Evolutionary conservation across 2,329 filamentous ascomycete species (phyloP), one percentile per base, ranked within the genome.

Genomic region (Neospermospora avenae): DNA sequence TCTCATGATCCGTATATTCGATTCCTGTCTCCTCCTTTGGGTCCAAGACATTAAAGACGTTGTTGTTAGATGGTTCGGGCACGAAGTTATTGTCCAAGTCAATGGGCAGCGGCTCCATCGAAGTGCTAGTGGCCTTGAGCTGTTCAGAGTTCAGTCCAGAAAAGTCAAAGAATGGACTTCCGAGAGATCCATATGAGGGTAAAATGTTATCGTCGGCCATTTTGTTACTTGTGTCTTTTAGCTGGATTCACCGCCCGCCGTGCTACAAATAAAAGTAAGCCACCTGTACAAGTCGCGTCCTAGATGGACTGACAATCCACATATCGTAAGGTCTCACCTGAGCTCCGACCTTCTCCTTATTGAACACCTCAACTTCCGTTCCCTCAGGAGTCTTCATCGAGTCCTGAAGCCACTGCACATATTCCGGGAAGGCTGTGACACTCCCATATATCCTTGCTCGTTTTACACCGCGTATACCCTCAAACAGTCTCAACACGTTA

Each of bases 401-500:
- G n/a, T 52, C 37, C 56, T 69, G 44, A 45, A 73, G 46, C 69
- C 70, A 72, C 14, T 61, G 24, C 7, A 58, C 66, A 65, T 73
- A 73, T 41, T 65, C 63, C 2, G 67, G 65, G 57, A 70, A 72
- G 0, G 37, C 54, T 13, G 37, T 54, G 1, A 71, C 60, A 61
- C 68, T 72, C 2, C 72, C 72, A 62, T 68, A 66, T 13, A 82
- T 72, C 42, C 66, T 73, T n/a, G 74, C 76, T 37, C 70, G 74
- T 44, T 72, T 69, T 4, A 82, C 78, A 0, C 76, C 79, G 55
- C 79, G 70, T 0, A 82, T 73, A 0, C 73, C 76, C 52, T 76
- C 75, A 61, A 82, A 80, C 37, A 79, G 65, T 49, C 64, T 72
- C 68, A 82, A 64, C 1, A 77, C 75, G 0, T 66, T 64, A 31